These are phyloP conservation scores for Nephelium lappaceum DNA, from an alignment of 345 rosid genomes.

Conservation along the genomic window DNA sequence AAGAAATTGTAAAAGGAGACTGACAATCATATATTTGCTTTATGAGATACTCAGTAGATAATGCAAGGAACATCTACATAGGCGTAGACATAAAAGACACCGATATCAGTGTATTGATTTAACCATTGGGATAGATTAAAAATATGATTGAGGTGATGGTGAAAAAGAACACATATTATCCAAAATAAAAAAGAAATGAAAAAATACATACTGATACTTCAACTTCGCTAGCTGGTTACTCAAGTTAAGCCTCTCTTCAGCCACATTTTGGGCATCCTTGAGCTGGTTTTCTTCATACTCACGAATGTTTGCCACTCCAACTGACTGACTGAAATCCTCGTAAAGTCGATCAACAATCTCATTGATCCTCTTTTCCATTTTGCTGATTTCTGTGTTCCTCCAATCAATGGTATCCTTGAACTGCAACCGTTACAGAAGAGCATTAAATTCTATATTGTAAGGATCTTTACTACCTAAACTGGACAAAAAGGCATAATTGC, in stretches of 20 bases:
- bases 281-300: conserved; percentile 97
- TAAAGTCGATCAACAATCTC: conserved; percentile 80
- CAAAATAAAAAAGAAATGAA: background rate
- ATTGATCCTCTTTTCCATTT: conserved; percentile 87
- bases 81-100: background rate
- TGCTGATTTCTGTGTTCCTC: conserved; percentile 66
- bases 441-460: conserved; percentile 17
- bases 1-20: background rate
- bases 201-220: conserved; percentile 87
- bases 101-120: background rate
- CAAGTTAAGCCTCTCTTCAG: conserved; percentile 86
- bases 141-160: background rate
- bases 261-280: conserved; percentile 83
- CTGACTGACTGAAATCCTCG: conserved; percentile 73
- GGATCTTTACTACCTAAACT: conserved; percentile 17
- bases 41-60: background rate
- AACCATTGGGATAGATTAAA: background rate
- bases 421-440: conserved; percentile 46
- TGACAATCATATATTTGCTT: background rate
- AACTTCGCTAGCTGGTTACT: conserved; percentile 92
- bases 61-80: background rate
- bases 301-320: conserved; percentile 90
- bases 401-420: conserved; percentile 59
- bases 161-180: conserved; percentile 53
- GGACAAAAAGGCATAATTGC: background rate